Evolutionary conservation across 1,139 yeast genomes (phyloP), one percentile per base, ranked within the genome.

Genomic region (Candida sp.): DNA sequence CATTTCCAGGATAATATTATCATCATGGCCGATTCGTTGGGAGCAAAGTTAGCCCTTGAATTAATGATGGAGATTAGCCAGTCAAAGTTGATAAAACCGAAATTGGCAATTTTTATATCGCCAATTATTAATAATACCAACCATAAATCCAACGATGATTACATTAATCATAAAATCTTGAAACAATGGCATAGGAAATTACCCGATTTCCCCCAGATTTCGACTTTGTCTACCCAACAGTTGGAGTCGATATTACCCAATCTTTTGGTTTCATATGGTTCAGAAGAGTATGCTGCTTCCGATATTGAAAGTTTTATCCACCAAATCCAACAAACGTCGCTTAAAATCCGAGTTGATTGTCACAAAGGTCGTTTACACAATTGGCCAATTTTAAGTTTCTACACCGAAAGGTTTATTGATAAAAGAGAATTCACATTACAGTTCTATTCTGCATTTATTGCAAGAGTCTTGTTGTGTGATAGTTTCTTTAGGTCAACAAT

Each of bases 381-480:
- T 35, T 65, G 70, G 70, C 66, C 66, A 9, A 46, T 66, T 22
- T 37, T 64, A 9, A 54, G 57, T 2, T 66, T 65, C 44, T 49
- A 56, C 21, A 55, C 68, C 1, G 73, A 67, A 43, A 54, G 58
- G 35, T 49, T 54, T 3, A 63, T 65, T 38, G 69, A 64, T 37
- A 68, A 66, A 40, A 57, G 66, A 40, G 72, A 66, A 40, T 66
- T 58, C 37, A 57, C 63, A 39, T 51, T 65, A 22, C 64, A 64
- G 41, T 42, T 54, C 3, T 49, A 57, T 40, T 57, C 69, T 2
- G 64, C 64, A 0, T 53, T 62, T 19, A 42, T 65, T 4, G 60
- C 70, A 0, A 40, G 70, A 34, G 54, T 64, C 58, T 43, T 57
- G 2, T 48, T 63, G 19, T 60, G 61, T 57, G 52, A 55, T 9